phyloP scores from a whole-genome alignment of 176 grass and related monocot species.

The Oryza brachyantha region DNA sequence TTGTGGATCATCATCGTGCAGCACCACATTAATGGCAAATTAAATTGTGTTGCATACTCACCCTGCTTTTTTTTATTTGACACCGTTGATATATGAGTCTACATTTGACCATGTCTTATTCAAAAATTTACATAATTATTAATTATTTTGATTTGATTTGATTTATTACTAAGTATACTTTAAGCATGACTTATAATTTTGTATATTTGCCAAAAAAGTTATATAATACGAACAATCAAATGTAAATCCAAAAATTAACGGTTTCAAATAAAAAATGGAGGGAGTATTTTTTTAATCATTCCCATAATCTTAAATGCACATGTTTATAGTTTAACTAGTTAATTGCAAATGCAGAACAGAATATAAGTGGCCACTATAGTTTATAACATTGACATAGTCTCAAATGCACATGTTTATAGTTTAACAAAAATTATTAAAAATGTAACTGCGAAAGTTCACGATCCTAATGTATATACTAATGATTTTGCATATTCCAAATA shows the following conservation, averaged over 20 bases:
- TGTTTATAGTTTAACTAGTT: constrained; percentile 14
- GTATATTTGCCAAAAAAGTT: no score
- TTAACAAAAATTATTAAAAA: background rate
- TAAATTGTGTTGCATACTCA: background rate
- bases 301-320: background rate
- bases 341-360: background rate
- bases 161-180: no score
- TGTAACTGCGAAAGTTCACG: background rate
- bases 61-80: no score
- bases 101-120: no score
- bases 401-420: background rate
- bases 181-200: no score
- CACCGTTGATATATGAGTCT: no score
- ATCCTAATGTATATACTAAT: background rate
- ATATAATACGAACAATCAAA: no score
- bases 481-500: background rate
- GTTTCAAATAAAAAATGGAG: no score
- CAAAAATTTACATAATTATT: no score
- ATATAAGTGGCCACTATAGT: background rate
- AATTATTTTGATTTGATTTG: no score
- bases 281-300: constrained; percentile 3
- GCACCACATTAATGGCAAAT: background rate
- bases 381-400: background rate
- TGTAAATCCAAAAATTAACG: no score
- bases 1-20: constrained; percentile 11